These are phyloP conservation scores for Ganoderma resinaceum DNA, from an alignment of 1,284 basidiomycete species.

Conservation along the genomic window DNA sequence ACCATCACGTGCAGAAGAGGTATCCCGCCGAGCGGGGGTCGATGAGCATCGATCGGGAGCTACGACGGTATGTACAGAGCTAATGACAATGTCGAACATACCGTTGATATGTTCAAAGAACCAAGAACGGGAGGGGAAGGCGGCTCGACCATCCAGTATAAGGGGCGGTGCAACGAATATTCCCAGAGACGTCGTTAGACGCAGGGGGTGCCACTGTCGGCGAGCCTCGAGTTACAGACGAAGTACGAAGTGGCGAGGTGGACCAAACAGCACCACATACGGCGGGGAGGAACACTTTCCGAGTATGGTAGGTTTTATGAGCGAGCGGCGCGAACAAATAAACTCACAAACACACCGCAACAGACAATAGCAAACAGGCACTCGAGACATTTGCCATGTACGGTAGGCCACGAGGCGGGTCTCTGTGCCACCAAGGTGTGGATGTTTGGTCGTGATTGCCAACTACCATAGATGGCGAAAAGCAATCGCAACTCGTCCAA, in stretches of 20 bases:
- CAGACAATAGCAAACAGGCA: not conserved
- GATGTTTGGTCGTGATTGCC: conserved; percentile 1
- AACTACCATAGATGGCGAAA: conserved; percentile 5
- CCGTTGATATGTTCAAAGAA: not conserved
- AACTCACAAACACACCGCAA: conserved; percentile 1
- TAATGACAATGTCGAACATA: no score
- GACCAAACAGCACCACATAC: not conserved
- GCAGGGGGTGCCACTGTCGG: not conserved
- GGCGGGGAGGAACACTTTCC: not conserved
- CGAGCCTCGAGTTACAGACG: no score
- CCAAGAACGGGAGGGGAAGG: not conserved
- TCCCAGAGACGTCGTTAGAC: not conserved
- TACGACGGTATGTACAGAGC: not conserved
- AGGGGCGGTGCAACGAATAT: not conserved
- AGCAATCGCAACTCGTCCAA: conserved; percentile 4
- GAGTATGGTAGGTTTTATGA: not conserved
- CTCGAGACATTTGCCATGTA: not conserved
- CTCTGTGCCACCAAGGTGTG: not conserved
- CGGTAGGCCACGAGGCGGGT: not conserved
- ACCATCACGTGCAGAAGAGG: not conserved
- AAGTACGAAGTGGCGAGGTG: not conserved
- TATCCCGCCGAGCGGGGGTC: not conserved
- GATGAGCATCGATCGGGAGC: not conserved
- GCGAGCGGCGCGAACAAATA: conserved; percentile 1
- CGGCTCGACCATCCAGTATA: not conserved